Evolutionary conservation across 441 rosid genomes (phyloP), one percentile per base, ranked within the genome.

Genomic region (Syzygium malaccense): DNA sequence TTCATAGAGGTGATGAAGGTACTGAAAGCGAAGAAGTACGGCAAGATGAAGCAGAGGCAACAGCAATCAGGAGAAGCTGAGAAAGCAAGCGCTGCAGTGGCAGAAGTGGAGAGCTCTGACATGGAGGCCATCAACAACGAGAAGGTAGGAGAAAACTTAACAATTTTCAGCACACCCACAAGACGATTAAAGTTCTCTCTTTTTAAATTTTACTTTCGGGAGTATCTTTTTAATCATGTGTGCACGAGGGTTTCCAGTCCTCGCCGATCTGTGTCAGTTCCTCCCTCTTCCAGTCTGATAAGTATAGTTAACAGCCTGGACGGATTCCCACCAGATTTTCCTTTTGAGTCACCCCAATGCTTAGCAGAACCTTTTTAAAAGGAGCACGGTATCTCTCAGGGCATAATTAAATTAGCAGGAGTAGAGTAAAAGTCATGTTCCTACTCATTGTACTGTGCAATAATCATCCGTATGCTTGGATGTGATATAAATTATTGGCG

Each of bases 1-100:
- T 37, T 75, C 12, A 75, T 56, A 98, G 99, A 98, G 91, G 99
- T 98, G 86, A 92, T 94, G 97, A 95, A 96, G 91, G 98, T 97
- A 28, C 86, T 98, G 90, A 91, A 93, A 80, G 98, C 96, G 2
- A 98, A 98, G 95, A 97, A 96, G 89, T 87, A 94, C n/a, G 96
- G 97, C 4, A 98, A 96, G 91, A 88, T 91, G 87, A 95, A 94
- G 92, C 92, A 90, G 87, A 95, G 92, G 90, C 93, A 91, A 32
- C 91, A 87, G 85, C 95, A 94, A 88, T 90, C 93, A 23, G 89
- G 15, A 55, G 95, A 56, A 87, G 86, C 68, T 85, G 86, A 30
- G 41, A 37, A 84, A 79, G 71, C 71, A 79, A 37, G 56, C 37
- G 60, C 33, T 55, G 4, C 25, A 20, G 55, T 79, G 56, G 83